Evolutionary conservation across 192 early-diverging fungal genomes (phyloP).

Genomic region (Rhizophlyctis rosea): DNA sequence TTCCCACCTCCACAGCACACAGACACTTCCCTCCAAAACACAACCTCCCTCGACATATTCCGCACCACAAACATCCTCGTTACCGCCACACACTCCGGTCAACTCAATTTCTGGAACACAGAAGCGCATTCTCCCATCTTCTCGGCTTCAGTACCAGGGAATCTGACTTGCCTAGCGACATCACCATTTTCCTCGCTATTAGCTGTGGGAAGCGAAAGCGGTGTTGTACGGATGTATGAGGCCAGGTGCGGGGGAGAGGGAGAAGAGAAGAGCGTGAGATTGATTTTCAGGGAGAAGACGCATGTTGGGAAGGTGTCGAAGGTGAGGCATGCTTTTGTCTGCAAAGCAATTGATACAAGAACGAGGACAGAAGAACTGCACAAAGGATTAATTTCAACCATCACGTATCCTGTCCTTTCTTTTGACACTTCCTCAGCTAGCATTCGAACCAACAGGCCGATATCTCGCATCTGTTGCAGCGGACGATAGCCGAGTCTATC

Average conservation of each 20-base stretch:
- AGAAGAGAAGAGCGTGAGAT: slow-evolving; percentile 8
- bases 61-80: slow-evolving; percentile 20
- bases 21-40: too few species aligned
- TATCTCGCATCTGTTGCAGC: slow-evolving; percentile 28
- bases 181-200: slow-evolving; percentile 26
- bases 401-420: too few species aligned
- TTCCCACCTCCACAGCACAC: slow-evolving; percentile 11
- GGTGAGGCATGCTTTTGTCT: too few species aligned
- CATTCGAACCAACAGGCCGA: slow-evolving; percentile 41
- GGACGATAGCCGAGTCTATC: slow-evolving; percentile 14
- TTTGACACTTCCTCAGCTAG: slow-evolving; percentile 24
- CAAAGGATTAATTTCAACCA: too few species aligned
- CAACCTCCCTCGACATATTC: slow-evolving; percentile 18
- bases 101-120: slow-evolving; percentile 32
- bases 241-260: slow-evolving; percentile 7
- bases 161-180: slow-evolving; percentile 11
- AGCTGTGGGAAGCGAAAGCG: slow-evolving; percentile 34
- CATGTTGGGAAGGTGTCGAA: slow-evolving; percentile 15
- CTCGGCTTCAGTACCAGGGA: neutral
- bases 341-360: too few species aligned
- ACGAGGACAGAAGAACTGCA: too few species aligned
- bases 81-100: slow-evolving; percentile 15
- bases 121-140: slow-evolving; percentile 10
- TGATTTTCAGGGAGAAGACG: slow-evolving; percentile 32
- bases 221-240: slow-evolving; percentile 37